A percentile compares a stretch with the other conserved stretches of the same genome.
Conservation (phyloP, 1,284 basidiomycete genomes). For the Boletus calvinii region DNA sequence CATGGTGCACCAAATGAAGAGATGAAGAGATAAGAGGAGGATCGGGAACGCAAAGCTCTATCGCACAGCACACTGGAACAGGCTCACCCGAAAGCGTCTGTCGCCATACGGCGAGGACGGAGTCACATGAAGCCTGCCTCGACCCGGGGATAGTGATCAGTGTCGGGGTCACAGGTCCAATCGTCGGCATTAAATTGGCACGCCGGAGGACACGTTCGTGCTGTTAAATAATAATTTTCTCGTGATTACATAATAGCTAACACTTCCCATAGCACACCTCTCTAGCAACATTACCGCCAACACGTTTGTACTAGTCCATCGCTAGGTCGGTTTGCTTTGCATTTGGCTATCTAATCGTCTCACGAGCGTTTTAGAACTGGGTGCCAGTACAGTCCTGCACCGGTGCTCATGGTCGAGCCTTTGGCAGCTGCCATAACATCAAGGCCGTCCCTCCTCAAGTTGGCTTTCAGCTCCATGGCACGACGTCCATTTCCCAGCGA, state of each 20-base stretch:
- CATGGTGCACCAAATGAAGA: conserved; percentile 17
- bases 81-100: conserved; percentile 4
- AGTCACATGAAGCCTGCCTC: conserved; percentile 23
- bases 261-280: neutral
- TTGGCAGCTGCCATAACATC: conserved; percentile 27
- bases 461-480: conserved; percentile 25
- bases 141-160: conserved; percentile 17
- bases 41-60: conserved; percentile 8
- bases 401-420: conserved; percentile 34
- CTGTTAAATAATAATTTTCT: neutral
- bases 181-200: conserved; percentile 11
- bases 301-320: conserved; percentile 1
- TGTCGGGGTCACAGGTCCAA: no score
- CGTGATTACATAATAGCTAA: conserved; percentile 24
- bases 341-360: neutral
- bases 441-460: conserved; percentile 22
- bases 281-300: conserved; percentile 10
- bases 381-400: conserved; percentile 1
- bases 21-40: conserved; percentile 6
- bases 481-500: conserved; percentile 38
- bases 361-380: neutral
- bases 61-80: conserved; percentile 21
- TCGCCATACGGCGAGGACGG: conserved; percentile 1
- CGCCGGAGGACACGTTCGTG: conserved; percentile 16
- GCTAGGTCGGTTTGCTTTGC: conserved; percentile 16